These are phyloP conservation scores for Aspergillus felis DNA, from an alignment of 2,329 filamentous ascomycete genomes.

Conservation along the genomic window DNA sequence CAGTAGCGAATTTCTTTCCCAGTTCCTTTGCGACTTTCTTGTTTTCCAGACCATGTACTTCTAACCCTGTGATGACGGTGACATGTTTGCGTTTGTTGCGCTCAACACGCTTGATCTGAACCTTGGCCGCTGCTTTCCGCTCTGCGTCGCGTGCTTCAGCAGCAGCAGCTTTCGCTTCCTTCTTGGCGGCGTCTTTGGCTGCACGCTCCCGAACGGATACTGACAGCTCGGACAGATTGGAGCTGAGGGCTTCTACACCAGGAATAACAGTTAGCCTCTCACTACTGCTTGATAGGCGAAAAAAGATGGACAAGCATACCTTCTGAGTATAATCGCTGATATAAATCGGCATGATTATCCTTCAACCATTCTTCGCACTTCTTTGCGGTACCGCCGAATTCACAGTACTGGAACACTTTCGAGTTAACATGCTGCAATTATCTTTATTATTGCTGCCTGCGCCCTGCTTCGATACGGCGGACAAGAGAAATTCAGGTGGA, in stretches of 20 bases:
- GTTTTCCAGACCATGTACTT: constrained; percentile 84
- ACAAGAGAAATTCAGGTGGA: constrained; percentile 4
- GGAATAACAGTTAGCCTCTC: neutral
- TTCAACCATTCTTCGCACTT: constrained; percentile 97
- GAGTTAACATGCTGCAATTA: constrained; percentile 3
- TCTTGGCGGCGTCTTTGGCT: constrained; percentile 94
- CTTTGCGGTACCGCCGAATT: constrained; percentile 92
- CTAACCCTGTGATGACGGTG: constrained; percentile 84
- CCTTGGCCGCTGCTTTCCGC: constrained; percentile 73
- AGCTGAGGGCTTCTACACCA: constrained; percentile 67
- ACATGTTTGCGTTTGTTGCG: constrained; percentile 97
- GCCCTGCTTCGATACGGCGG: neutral
- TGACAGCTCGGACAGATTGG: constrained; percentile 79
- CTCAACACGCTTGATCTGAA: constrained; percentile 95
- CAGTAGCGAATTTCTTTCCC: constrained; percentile 97
- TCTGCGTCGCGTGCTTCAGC: constrained; percentile 79
- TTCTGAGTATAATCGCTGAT: constrained; percentile 77
- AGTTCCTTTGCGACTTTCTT: constrained; percentile 97
- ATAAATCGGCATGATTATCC: constrained; percentile 68
- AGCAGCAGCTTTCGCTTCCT: constrained; percentile 88
- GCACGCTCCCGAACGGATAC: constrained; percentile 91
- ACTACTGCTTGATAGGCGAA: neutral
- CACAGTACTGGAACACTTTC: constrained; percentile 72
- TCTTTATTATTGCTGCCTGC: neutral
- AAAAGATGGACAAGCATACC: constrained; percentile 48